Conservation (phyloP, 2,329 filamentous ascomycete genomes). For the Colletotrichum graminicola region DNA sequence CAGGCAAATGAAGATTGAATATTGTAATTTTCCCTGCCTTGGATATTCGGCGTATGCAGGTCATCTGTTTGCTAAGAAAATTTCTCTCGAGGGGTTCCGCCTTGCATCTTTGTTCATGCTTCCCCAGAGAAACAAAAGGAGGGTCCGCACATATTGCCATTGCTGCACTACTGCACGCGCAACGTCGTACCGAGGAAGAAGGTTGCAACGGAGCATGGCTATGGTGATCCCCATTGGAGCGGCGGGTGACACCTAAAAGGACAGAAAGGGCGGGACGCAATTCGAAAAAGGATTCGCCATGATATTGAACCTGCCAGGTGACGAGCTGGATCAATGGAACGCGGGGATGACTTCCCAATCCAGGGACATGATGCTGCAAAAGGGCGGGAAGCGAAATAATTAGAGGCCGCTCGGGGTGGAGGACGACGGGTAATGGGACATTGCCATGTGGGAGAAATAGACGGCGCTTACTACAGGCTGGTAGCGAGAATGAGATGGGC, state of each 20-base stretch:
- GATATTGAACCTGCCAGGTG: constrained; percentile 18
- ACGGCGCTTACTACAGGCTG: constrained; percentile 13
- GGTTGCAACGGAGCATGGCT: constrained; percentile 17
- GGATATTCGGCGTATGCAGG: constrained; percentile 12
- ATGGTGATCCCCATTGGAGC: constrained; percentile 14
- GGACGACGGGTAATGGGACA: constrained; percentile 16
- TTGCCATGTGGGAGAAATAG: constrained; percentile 15
- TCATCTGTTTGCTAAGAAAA: constrained; percentile 29
- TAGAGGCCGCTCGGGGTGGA: constrained; percentile 30
- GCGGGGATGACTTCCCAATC: constrained; percentile 39
- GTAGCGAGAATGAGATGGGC: constrained; percentile 18
- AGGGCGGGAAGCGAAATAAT: constrained; percentile 38
- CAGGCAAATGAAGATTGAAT: constrained; percentile 33
- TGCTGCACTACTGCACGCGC: constrained; percentile 13
- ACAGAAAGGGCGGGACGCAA: constrained; percentile 19
- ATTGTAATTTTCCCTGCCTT: constrained; percentile 35
- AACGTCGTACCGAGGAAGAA: constrained; percentile 32
- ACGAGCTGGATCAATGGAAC: constrained; percentile 33
- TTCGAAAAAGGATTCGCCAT: constrained; percentile 26
- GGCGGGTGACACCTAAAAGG: constrained; percentile 5
- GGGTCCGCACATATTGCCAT: constrained; percentile 30
- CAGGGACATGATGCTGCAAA: constrained; percentile 31
- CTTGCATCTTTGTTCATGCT: neutral
- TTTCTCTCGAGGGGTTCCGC: neutral
- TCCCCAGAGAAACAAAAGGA: constrained; percentile 33